Percentiles rank a stretch among this genome's conserved stretches.
phyloP scores from a whole-genome alignment of 192 early-diverging fungal genomes.

The Anaeromyces robustus region DNA sequence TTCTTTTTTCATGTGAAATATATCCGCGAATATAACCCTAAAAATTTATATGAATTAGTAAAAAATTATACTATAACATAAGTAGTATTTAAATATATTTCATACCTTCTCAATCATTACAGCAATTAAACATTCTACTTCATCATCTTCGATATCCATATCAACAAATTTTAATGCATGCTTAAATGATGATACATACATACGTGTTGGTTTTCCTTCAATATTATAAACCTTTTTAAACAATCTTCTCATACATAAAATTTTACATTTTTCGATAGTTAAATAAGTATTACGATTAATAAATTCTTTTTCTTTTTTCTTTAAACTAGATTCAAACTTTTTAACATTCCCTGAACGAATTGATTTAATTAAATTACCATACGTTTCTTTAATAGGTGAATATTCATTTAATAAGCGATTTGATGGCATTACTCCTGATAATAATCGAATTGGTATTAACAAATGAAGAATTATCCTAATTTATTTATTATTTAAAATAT shows the following conservation, averaged over 20 bases:
- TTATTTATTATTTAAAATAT: too few species aligned
- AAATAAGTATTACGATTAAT: slow-evolving; percentile 57
- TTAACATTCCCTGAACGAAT: slow-evolving; percentile 56
- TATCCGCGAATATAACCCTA: slow-evolving; percentile 78
- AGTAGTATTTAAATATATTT: too few species aligned
- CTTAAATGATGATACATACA: slow-evolving; percentile 45
- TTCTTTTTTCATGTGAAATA: slow-evolving; percentile 58
- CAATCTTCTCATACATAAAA: slow-evolving; percentile 55
- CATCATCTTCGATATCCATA: slow-evolving; percentile 35
- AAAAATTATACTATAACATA: background rate
- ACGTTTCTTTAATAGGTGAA: slow-evolving; percentile 38
- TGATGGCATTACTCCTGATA: slow-evolving; percentile 54
- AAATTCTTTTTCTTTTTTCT: slow-evolving; percentile 32
- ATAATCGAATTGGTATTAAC: slow-evolving; percentile 61
- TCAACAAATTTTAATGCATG: slow-evolving; percentile 45
- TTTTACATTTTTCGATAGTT: slow-evolving; percentile 60
- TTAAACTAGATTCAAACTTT: slow-evolving; percentile 52
- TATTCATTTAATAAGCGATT: slow-evolving; percentile 39
- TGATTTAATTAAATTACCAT: slow-evolving; percentile 44
- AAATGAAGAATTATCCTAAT: slow-evolving; percentile 63
- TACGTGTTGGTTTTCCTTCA: slow-evolving; percentile 26
- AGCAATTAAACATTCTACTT: slow-evolving; percentile 76
- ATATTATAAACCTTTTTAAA: slow-evolving; percentile 63
- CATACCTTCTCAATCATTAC: slow-evolving; percentile 70
- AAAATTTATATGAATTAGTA: background rate